Base-by-base conservation (phyloP, 805 yeast species). In the Wickerhamomyces xylosicus region DNA sequence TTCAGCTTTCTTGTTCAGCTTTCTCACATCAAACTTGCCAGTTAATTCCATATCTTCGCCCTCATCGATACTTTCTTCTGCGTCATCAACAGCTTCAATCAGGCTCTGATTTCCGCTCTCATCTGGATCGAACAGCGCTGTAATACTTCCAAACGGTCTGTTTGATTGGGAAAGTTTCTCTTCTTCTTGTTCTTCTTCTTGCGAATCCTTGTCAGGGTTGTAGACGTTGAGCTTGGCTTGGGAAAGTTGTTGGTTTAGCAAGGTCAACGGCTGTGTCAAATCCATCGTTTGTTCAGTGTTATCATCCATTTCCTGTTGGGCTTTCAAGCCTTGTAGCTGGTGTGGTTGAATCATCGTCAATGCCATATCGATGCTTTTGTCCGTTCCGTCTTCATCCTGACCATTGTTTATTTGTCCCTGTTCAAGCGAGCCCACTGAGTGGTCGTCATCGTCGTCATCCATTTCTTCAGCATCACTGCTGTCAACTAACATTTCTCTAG, bases 401-500 rank as follows among this genome's bases (percentile, higher is more conserved):
- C 25, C 25, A 21, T 21, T 10, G 9, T 21, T 21, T 21, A 7
- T 10, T 7, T 21, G 25, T 10, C 10, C 25, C 25, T 21, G 9
- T 21, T 21, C 25, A 21, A n/a, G n/a, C n/a, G 25, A 6, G 10
- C 10, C 10, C 6, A 21, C 10, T 6, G 10, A 7, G 25, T 21
- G 25, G 25, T 25, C 19, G 11, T 31, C 33, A 31, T 17, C 19
- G 9, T 31, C 33, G 13, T 17, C 33, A 5, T 13, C 28, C 28
- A 22, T 9, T 9, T 22, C 28, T 13, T 22, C 28, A 9, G 28
- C 13, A 22, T 13, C 28, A 9, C 28, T 22, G 13, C 28, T 22
- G 28, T 50, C 56, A 37, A 48, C 47, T 34, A 40, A 28, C 11
- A 51, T 44, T 22, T 46, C 49, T 14, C 46, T 47, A 11, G 42